Conservation (phyloP, 805 yeast genomes). For the Tetrapisispora fleetii region DNA sequence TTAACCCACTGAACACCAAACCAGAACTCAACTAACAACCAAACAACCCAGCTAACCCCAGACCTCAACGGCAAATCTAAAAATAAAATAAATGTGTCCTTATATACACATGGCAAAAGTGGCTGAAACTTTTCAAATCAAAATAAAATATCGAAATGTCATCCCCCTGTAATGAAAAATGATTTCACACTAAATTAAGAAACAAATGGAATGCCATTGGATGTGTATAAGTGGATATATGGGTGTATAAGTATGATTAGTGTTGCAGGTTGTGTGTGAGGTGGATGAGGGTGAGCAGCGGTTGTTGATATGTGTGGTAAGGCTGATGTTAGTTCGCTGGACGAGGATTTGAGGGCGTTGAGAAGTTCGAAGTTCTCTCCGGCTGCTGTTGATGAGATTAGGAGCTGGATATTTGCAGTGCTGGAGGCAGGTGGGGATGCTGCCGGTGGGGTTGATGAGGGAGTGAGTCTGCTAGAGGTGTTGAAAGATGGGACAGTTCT, state of each 20-base stretch:
- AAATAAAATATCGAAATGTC: not conserved
- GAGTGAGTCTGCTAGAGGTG: slow-evolving; percentile 41
- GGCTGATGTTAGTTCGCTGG: slow-evolving; percentile 47
- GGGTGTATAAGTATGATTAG: not conserved
- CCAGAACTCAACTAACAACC: too few species aligned
- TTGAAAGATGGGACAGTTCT: slow-evolving; percentile 54
- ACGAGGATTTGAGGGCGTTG: slow-evolving; percentile 46
- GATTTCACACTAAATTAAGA: not conserved
- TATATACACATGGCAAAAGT: not conserved
- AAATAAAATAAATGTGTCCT: not conserved
- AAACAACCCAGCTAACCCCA: too few species aligned
- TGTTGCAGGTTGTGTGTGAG: not conserved
- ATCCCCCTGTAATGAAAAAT: not conserved
- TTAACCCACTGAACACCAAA: too few species aligned
- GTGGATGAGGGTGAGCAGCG: not conserved
- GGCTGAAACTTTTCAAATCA: not conserved
- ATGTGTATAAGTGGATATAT: not conserved
- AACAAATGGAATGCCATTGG: not conserved
- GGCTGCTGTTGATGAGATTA: slow-evolving; percentile 33
- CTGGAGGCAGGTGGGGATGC: slow-evolving; percentile 24
- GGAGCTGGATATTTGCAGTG: slow-evolving; percentile 45
- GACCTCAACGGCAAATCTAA: too few species aligned
- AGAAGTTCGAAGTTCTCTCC: slow-evolving; percentile 43
- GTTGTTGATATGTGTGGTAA: slow-evolving; percentile 3
- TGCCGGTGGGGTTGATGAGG: not conserved